Conservation (phyloP, 2,329 filamentous ascomycete genomes). For the Clarireedia hainanense region DNA sequence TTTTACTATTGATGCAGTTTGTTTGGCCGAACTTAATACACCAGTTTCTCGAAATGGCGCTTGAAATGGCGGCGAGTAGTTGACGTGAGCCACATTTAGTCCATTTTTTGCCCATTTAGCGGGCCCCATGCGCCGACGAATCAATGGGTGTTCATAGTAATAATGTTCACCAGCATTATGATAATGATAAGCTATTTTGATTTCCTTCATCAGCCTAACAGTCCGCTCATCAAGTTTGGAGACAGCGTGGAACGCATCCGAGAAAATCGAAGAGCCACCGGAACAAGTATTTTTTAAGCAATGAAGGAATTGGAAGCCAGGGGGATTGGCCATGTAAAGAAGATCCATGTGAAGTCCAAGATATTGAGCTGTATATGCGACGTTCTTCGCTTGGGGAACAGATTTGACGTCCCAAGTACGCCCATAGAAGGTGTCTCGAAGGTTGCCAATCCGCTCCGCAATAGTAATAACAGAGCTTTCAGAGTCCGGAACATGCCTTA, state of each 20-base stretch:
- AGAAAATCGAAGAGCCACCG: constrained; percentile 82
- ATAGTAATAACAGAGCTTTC: constrained; percentile 60
- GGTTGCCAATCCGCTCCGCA: constrained; percentile 62
- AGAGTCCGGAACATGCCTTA: constrained; percentile 64
- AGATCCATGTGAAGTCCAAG: constrained; percentile 92
- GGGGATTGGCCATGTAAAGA: constrained; percentile 73
- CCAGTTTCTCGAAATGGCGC: constrained; percentile 30
- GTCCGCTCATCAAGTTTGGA: constrained; percentile 29
- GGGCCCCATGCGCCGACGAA: constrained; percentile 25
- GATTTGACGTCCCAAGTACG: constrained; percentile 82
- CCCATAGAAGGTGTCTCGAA: constrained; percentile 88
- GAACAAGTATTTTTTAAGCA: constrained; percentile 72
- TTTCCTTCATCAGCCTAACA: constrained; percentile 34
- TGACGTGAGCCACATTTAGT: constrained; percentile 32
- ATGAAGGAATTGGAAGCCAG: constrained; percentile 80
- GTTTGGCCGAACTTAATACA: constrained; percentile 5
- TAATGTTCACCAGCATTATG: constrained; percentile 57
- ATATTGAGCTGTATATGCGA: constrained; percentile 77
- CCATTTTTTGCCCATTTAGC: constrained; percentile 21
- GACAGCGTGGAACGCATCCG: constrained; percentile 62
- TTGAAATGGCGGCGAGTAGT: constrained; percentile 80
- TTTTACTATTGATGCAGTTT: neutral
- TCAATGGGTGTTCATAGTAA: constrained; percentile 46
- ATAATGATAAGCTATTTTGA: constrained; percentile 58
- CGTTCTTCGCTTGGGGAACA: constrained; percentile 77